Evolutionary conservation across 805 yeast genomes (phyloP).

Genomic region (Blastobotrys americana): DNA sequence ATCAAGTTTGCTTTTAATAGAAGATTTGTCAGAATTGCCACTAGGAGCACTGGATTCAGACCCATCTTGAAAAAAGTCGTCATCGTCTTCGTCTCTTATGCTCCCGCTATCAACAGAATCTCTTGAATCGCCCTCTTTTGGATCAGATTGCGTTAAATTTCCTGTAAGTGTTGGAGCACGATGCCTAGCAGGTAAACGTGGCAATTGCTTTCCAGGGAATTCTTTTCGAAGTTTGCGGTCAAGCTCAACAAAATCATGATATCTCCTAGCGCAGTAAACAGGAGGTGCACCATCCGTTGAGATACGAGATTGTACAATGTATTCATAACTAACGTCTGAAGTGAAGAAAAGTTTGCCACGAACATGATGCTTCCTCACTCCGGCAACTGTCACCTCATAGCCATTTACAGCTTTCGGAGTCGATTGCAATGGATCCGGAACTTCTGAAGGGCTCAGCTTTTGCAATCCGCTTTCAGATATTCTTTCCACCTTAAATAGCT

Average conservation of each 20-base stretch:
- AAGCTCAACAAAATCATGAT: slow-evolving; percentile 58
- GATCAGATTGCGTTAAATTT: slow-evolving; percentile 1
- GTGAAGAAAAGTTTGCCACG: slow-evolving; percentile 26
- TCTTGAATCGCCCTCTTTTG: not conserved
- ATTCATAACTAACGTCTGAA: slow-evolving; percentile 26
- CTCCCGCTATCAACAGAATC: slow-evolving; percentile 20
- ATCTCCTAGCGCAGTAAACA: slow-evolving; percentile 53
- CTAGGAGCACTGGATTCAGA: not conserved
- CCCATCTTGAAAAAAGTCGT: slow-evolving; percentile 15
- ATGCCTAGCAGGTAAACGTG: slow-evolving; percentile 51
- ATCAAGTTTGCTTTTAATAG: slow-evolving; percentile 2
- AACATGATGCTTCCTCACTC: slow-evolving; percentile 41
- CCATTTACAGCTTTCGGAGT: slow-evolving; percentile 43
- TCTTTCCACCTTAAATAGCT: slow-evolving; percentile 23
- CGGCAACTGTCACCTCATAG: slow-evolving; percentile 56
- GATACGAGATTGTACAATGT: slow-evolving; percentile 24
- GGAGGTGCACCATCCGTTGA: slow-evolving; percentile 24
- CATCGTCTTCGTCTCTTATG: slow-evolving; percentile 18
- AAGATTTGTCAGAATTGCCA: not conserved
- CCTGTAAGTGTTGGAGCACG: slow-evolving; percentile 21
- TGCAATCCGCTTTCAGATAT: slow-evolving; percentile 19
- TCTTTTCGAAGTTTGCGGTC: slow-evolving; percentile 40
- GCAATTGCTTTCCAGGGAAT: slow-evolving; percentile 65
- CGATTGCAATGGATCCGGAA: slow-evolving; percentile 14
- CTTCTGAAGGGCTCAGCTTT: slow-evolving; percentile 15